Evolutionary conservation across 495 filamentous ascomycete genomes (phyloP).

Genomic region (Talaromyces liani): DNA sequence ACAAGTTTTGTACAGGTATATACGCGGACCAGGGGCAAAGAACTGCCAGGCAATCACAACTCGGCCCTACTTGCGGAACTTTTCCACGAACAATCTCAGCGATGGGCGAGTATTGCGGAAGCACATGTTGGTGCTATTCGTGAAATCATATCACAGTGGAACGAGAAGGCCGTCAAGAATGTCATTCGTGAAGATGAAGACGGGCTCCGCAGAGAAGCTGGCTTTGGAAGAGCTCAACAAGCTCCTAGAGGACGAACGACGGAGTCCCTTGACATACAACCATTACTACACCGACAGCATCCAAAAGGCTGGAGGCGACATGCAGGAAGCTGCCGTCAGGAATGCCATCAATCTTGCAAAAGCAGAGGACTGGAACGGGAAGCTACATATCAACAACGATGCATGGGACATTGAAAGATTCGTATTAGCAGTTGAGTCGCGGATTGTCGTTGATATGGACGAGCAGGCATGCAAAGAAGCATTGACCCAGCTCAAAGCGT

Average conservation of each 20-base stretch:
- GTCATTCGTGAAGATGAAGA: slow-evolving; percentile 15
- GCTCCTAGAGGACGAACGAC: slow-evolving; percentile 35
- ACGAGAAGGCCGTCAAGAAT: slow-evolving; percentile 1
- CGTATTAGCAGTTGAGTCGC: slow-evolving; percentile 12
- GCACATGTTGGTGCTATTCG: slow-evolving; percentile 10
- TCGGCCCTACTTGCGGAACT: slow-evolving; percentile 27
- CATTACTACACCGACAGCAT: slow-evolving; percentile 39
- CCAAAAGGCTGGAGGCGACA: slow-evolving; percentile 22
- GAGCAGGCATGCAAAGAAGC: slow-evolving; percentile 19
- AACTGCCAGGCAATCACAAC: slow-evolving; percentile 40
- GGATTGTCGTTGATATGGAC: slow-evolving; percentile 17
- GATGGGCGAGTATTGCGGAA: slow-evolving; percentile 18
- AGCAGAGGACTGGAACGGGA: slow-evolving; percentile 7
- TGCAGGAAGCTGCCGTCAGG: slow-evolving; percentile 4
- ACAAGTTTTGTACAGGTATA: slow-evolving; percentile 13
- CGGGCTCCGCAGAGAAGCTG: slow-evolving; percentile 13
- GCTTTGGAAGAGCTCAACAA: slow-evolving; percentile 26
- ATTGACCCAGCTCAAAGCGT: slow-evolving; percentile 15
- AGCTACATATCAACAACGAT: slow-evolving; percentile 8
- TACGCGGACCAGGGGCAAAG: slow-evolving; percentile 22
- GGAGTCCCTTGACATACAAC: slow-evolving; percentile 40
- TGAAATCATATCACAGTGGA: no score
- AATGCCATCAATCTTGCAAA: background rate
- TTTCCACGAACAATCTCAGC: slow-evolving; percentile 29
- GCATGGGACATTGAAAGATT: slow-evolving; percentile 8